These are phyloP conservation scores for Torulaspora delbrueckii DNA, from an alignment of 805 yeast genomes.

Conservation along the genomic window DNA sequence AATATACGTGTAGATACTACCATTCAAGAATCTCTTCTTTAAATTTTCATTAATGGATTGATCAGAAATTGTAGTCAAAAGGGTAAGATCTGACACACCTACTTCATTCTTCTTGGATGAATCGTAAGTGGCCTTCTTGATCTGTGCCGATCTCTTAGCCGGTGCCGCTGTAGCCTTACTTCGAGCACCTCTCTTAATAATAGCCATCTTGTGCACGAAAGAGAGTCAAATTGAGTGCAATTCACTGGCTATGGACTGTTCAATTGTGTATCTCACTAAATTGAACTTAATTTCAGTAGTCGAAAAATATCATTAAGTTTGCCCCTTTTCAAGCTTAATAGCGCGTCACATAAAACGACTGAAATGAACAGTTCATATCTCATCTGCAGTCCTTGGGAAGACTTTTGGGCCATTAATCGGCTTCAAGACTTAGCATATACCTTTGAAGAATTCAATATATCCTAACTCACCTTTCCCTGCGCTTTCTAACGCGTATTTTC, in stretches of 20 bases:
- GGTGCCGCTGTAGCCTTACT: slow-evolving; percentile 50
- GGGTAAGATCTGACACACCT: slow-evolving; percentile 94
- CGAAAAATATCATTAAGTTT: slow-evolving; percentile 3
- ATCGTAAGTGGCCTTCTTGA: slow-evolving; percentile 89
- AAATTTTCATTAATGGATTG: slow-evolving; percentile 89
- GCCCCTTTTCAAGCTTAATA: slow-evolving; percentile 2
- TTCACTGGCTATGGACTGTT: not conserved
- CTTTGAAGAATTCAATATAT: too few species aligned
- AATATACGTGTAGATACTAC: slow-evolving; percentile 85
- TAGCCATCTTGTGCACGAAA: slow-evolving; percentile 51
- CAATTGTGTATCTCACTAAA: not conserved
- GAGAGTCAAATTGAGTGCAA: not conserved
- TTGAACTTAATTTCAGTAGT: not conserved
- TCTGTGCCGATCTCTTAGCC: slow-evolving; percentile 48
- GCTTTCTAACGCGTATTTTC: too few species aligned
- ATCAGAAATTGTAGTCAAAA: slow-evolving; percentile 82
- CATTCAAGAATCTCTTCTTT: slow-evolving; percentile 82
- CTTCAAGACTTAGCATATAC: too few species aligned
- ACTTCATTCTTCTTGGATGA: slow-evolving; percentile 86
- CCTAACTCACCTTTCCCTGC: too few species aligned
- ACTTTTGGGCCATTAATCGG: not conserved
- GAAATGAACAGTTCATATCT: not conserved
- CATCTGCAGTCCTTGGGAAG: not conserved
- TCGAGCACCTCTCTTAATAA: slow-evolving; percentile 71
- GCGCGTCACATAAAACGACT: slow-evolving; percentile 4